These are phyloP conservation scores for Claviceps digitariae DNA, from an alignment of 2,329 filamentous ascomycete genomes.

Conservation along the genomic window DNA sequence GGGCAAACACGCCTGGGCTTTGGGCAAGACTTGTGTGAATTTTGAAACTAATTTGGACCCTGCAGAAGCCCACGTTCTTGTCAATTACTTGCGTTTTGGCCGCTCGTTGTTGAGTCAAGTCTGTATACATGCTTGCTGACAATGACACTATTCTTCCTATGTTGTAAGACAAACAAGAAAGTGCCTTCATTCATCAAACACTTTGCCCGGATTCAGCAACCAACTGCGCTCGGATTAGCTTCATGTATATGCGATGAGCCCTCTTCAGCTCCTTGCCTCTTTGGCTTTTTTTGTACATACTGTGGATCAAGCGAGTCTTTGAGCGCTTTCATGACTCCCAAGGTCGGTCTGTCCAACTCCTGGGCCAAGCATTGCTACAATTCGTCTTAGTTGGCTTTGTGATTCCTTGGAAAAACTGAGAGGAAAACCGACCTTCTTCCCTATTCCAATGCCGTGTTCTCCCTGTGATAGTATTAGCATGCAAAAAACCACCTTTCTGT, in stretches of 20 bases:
- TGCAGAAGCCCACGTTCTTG: too few relatives aligned
- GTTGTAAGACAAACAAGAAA: not conserved
- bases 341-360: constrained; percentile 48
- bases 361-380: constrained; percentile 37
- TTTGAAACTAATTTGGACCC: too few relatives aligned
- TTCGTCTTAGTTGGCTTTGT: not conserved
- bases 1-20: too few relatives aligned
- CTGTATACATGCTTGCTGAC: too few relatives aligned
- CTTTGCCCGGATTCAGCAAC: constrained; percentile 57
- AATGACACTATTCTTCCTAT: not conserved
- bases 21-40: too few relatives aligned
- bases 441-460: constrained; percentile 57
- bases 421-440: constrained; percentile 47
- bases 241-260: not conserved
- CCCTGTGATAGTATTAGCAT: constrained; percentile 22
- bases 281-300: constrained; percentile 9
- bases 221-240: constrained; percentile 25
- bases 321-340: constrained; percentile 53
- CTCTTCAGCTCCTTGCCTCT: too few relatives aligned
- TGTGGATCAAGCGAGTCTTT: constrained; percentile 49
- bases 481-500: not conserved
- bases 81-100: too few relatives aligned
- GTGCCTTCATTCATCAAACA: constrained; percentile 35
- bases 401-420: not conserved
- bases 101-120: too few relatives aligned